A percentile compares a stretch with the other conserved stretches of the same genome.
Evolutionary conservation across 1,284 basidiomycete genomes (phyloP).

Genomic region (Cryptococcus sp.): DNA sequence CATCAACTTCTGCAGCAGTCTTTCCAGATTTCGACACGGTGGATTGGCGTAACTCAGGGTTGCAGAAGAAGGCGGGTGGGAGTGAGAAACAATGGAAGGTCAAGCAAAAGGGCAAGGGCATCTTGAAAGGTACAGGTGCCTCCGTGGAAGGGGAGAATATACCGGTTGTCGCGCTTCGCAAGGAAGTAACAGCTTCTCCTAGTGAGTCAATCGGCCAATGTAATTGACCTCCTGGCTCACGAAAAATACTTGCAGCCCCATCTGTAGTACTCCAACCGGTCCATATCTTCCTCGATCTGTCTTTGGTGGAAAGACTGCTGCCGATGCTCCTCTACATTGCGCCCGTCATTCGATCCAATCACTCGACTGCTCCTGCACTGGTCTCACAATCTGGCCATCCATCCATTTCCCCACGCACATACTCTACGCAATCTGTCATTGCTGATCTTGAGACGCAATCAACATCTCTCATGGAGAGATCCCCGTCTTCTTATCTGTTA

Average conservation of each 20-base stretch:
- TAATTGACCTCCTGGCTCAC: background rate
- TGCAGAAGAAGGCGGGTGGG: constrained; percentile 24
- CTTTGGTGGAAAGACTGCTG: constrained; percentile 54
- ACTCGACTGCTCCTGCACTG: background rate
- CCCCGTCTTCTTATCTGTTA: constrained; percentile 1
- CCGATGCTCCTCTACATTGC: constrained; percentile 40
- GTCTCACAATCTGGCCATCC: constrained; percentile 1
- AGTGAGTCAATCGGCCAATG: constrained; percentile 16
- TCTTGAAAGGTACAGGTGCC: constrained; percentile 28
- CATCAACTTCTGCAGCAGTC: constrained; percentile 6
- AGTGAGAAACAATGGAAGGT: constrained; percentile 47
- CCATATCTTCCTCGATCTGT: constrained; percentile 74
- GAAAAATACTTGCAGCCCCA: constrained; percentile 17
- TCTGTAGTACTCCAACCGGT: constrained; percentile 58
- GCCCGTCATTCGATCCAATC: constrained; percentile 26
- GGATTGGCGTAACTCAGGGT: constrained; percentile 48
- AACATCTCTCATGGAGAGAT: constrained; percentile 16
- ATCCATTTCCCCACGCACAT: background rate
- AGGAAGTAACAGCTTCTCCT: constrained; percentile 14
- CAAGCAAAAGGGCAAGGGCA: constrained; percentile 33
- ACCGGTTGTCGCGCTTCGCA: constrained; percentile 26
- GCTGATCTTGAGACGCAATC: constrained; percentile 32
- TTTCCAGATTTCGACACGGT: constrained; percentile 46
- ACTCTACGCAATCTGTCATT: constrained; percentile 27
- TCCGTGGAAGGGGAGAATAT: constrained; percentile 12